A percentile compares a stretch with the other conserved stretches of the same genome.
phyloP scores from a whole-genome alignment of 495 filamentous ascomycete species.

The Aspergillus hancockii region DNA sequence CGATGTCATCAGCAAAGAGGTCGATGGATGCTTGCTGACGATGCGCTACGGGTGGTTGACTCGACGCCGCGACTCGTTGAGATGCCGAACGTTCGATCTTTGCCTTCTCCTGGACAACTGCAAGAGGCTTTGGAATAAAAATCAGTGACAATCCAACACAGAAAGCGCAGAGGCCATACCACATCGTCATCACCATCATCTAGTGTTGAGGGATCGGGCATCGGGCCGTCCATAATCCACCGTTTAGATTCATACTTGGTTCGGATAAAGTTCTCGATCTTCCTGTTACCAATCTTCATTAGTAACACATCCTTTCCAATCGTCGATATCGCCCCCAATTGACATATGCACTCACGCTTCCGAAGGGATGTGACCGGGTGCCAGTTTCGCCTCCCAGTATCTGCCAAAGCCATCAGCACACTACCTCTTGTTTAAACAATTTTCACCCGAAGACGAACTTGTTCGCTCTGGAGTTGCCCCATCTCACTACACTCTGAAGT shows the following conservation, averaged over 20 bases:
- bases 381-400: slow-evolving; percentile 96
- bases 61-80: slow-evolving; percentile 44
- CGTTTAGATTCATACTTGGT: slow-evolving; percentile 98
- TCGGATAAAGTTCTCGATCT: slow-evolving; percentile 98
- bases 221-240: slow-evolving; percentile 96
- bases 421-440: slow-evolving; percentile 10
- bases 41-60: slow-evolving; percentile 41
- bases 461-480: slow-evolving; percentile 95
- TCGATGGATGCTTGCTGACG: slow-evolving; percentile 54
- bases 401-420: slow-evolving; percentile 38
- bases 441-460: slow-evolving; percentile 56
- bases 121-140: slow-evolving; percentile 56
- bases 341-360: slow-evolving; percentile 67
- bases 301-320: slow-evolving; percentile 11
- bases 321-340: slow-evolving; percentile 8
- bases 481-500: slow-evolving; percentile 83
- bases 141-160: slow-evolving; percentile 14
- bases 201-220: slow-evolving; percentile 87
- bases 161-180: slow-evolving; percentile 36
- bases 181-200: slow-evolving; percentile 84
- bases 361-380: slow-evolving; percentile 90
- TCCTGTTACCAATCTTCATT: slow-evolving; percentile 43
- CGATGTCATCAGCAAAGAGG: slow-evolving; percentile 64
- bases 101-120: slow-evolving; percentile 71
- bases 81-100: slow-evolving; percentile 65